Conservation (phyloP, 768 basidiomycete genomes). For the Mycena vulgaris region DNA sequence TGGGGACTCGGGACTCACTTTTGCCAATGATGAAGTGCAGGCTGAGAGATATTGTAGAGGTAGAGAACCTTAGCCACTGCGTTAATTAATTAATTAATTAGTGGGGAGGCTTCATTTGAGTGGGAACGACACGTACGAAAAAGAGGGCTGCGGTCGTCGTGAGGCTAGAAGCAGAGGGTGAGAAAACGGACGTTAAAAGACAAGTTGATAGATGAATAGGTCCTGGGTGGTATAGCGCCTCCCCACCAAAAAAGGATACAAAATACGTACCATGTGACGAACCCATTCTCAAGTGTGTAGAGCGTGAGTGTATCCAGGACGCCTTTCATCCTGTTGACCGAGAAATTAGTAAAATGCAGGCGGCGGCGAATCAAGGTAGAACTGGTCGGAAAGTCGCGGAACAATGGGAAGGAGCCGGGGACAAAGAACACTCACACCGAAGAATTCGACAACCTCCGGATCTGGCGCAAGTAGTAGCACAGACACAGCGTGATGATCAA, state of each 20-base stretch:
- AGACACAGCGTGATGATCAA: conserved; percentile 56
- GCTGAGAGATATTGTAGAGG: conserved; percentile 60
- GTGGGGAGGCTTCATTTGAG: neutral
- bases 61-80: conserved; percentile 61
- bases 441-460: conserved; percentile 47
- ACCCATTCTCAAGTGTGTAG: conserved; percentile 61
- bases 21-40: conserved; percentile 66
- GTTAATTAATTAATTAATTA: conserved; percentile 7
- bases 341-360: neutral
- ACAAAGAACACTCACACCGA: conserved; percentile 42
- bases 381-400: neutral
- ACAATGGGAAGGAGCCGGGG: neutral
- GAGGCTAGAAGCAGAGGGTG: conserved; percentile 44
- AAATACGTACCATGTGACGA: conserved; percentile 55
- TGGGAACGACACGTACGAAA: conserved; percentile 47
- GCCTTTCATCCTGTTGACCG: conserved; percentile 51
- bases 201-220: neutral
- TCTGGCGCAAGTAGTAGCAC: conserved; percentile 53
- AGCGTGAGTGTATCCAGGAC: conserved; percentile 56
- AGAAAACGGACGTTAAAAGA: neutral
- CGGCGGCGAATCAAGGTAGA: neutral
- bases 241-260: neutral
- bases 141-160: conserved; percentile 59
- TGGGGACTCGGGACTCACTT: conserved; percentile 46
- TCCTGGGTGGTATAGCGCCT: too few relatives aligned